Percentiles rank a stretch among this genome's conserved stretches.
Evolutionary conservation across 768 basidiomycete species (phyloP).

Genomic region (Hortiboletus campestris): DNA sequence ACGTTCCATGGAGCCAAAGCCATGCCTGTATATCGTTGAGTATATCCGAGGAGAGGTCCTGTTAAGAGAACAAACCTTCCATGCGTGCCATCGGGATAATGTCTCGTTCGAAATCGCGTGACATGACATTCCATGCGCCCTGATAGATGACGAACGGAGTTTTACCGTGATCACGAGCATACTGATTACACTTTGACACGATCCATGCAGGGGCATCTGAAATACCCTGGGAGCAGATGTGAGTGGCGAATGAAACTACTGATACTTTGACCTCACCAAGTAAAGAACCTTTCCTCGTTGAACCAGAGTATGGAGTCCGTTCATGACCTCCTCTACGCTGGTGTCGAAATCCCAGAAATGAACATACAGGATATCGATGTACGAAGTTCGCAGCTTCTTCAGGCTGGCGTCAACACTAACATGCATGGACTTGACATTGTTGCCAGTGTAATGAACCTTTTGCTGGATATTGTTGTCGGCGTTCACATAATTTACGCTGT

Average conservation of each 20-base stretch:
- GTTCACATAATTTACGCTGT: conserved; percentile 14
- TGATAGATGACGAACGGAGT: conserved; percentile 54
- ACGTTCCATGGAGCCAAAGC: conserved; percentile 38
- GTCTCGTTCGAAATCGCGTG: conserved; percentile 50
- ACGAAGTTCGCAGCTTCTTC: conserved; percentile 53
- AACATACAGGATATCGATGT: conserved; percentile 54
- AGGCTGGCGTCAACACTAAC: conserved; percentile 20
- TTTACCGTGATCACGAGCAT: conserved; percentile 47
- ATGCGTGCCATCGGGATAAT: conserved; percentile 37
- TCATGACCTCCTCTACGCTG: conserved; percentile 45
- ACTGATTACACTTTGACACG: conserved; percentile 45
- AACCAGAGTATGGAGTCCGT: conserved; percentile 40
- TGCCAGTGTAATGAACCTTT: conserved; percentile 34
- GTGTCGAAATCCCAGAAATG: conserved; percentile 50
- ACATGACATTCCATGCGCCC: conserved; percentile 43
- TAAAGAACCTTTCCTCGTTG: conserved; percentile 42
- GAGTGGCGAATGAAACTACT: background rate
- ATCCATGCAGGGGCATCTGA: conserved; percentile 49
- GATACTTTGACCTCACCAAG: conserved; percentile 19
- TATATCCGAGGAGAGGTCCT: background rate
- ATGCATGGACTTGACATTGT: conserved; percentile 34
- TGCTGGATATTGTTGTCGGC: conserved; percentile 14
- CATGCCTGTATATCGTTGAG: conserved; percentile 1
- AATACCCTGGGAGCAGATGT: conserved; percentile 28
- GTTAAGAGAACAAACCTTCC: conserved; percentile 29